A percentile compares a stretch with the other conserved stretches of the same genome.
Conservation (phyloP, 2,329 filamentous ascomycete genomes). For the Neoscytalidium dimidiatum region DNA sequence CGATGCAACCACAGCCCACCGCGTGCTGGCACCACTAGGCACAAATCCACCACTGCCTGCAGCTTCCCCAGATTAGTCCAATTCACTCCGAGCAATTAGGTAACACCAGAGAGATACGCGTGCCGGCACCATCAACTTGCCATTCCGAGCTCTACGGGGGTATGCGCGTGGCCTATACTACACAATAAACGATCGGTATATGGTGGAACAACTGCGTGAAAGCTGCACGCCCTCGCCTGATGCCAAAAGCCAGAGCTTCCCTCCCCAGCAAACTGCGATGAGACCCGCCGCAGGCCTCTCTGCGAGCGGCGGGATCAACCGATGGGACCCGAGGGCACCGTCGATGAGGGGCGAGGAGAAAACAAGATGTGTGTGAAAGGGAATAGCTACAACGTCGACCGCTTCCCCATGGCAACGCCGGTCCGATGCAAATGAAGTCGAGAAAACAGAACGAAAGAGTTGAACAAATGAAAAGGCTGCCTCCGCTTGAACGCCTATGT, state of each 20-base stretch:
- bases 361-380: not conserved
- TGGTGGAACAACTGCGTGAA: not conserved
- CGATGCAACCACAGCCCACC: constrained; percentile 12
- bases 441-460: constrained; percentile 17
- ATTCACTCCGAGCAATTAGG: not conserved
- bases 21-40: constrained; percentile 5
- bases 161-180: constrained; percentile 17
- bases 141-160: constrained; percentile 9
- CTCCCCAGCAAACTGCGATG: not conserved
- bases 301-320: not conserved
- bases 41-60: not conserved
- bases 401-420: constrained; percentile 9
- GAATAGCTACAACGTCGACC: constrained; percentile 4
- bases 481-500: constrained; percentile 17
- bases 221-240: not conserved
- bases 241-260: not conserved
- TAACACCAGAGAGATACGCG: not conserved
- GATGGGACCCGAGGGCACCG: not conserved
- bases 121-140: constrained; percentile 1
- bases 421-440: constrained; percentile 12
- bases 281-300: not conserved
- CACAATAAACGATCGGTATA: constrained; percentile 20
- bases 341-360: not conserved
- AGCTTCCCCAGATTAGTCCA: constrained; percentile 7
- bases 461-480: not conserved